Evolutionary conservation across 768 basidiomycete genomes (phyloP), one percentile per base, ranked within the genome.

Genomic region (Lactifluus volemus): DNA sequence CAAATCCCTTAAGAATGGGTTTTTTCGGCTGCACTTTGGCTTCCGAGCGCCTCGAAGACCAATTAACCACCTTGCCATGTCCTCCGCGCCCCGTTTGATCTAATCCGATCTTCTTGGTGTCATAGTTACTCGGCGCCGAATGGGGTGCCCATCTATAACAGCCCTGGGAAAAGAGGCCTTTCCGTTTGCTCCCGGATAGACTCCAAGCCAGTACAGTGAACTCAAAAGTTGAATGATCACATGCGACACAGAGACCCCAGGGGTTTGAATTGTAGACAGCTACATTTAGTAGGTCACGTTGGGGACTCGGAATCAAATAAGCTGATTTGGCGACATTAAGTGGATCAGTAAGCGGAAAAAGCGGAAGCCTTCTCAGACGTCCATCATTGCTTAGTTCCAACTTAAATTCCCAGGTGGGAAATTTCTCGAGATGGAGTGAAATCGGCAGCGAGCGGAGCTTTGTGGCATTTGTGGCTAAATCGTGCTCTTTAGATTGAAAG

Each of bases 401-500:
- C 60, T 48, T 61, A 61, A 53, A 30, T 57, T 57, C 47, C 49
- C 55, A 52, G 25, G 25, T 38, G 36, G 55, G 30, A 34, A 45
- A 61, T 39, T 29, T 10, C 6, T 57, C 45, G 25, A 32, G 49
- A 56, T 61, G 25, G 50, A 57, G 55, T 45, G 19, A 44, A 45
- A 61, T 39, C 29, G 25, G 55, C 29, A 49, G 56, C 39, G 52
- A 49, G 56, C 39, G 52, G 57, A 44, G 56, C 61, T 21, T 63
- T 63, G 61, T 63, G 61, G 61, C 61, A 39, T 17, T 63, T 58
- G 61, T 63, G 57, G 61, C 61, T 25, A 53, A 58, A 39, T 51
- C 34, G 49, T 36, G n/a, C 45, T 25, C n/a, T 25, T 19, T 21
- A n/a, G 17, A 38, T 50, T 39, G 11, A 52, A 25, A 2, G 47